These are phyloP conservation scores for Vachellia pachyceras DNA, from an alignment of 306 rosid species.

Conservation along the genomic window DNA sequence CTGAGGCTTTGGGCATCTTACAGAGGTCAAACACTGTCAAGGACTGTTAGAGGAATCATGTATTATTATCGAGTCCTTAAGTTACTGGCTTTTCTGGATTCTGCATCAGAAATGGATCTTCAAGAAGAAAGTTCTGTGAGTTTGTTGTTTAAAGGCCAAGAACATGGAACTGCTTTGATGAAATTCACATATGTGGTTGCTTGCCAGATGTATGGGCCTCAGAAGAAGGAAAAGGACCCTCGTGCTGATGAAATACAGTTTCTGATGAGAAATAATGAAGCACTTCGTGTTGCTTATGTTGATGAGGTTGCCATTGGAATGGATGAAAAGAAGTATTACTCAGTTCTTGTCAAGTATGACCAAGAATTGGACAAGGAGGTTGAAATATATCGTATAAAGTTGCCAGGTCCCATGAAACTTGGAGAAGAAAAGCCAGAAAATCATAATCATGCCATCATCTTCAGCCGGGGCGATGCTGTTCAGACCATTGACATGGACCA, in stretches of 20 bases:
- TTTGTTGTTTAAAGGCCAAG: conserved; percentile 87
- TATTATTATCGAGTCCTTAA: no score
- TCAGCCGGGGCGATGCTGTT: conserved; percentile 59
- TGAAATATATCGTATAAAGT: conserved; percentile 52
- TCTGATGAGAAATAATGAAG: conserved; percentile 54
- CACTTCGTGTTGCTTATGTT: conserved; percentile 59
- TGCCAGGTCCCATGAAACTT: conserved; percentile 61
- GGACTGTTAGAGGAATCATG: no score
- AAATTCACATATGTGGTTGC: conserved; percentile 93
- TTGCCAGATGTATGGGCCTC: conserved; percentile 95
- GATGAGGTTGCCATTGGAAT: conserved; percentile 49
- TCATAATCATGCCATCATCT: conserved; percentile 57
- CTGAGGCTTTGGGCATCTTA: no score
- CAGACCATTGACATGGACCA: conserved; percentile 64
- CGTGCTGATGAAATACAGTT: conserved; percentile 55
- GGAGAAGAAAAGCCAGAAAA: conserved; percentile 66
- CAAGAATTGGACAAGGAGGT: conserved; percentile 56
- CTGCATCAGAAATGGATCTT: no score
- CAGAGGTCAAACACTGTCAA: no score
- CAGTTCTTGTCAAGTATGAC: conserved; percentile 60
- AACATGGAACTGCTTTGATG: conserved; percentile 91
- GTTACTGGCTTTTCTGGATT: no score
- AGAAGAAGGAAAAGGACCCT: conserved; percentile 69
- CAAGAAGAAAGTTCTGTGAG: conserved; percentile 48
- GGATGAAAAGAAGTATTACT: conserved; percentile 51